A percentile compares a stretch with the other conserved stretches of the same genome.
Evolutionary conservation across 2,329 filamentous ascomycete genomes (phyloP).

Genomic region (Pestalotiopsis sp.): DNA sequence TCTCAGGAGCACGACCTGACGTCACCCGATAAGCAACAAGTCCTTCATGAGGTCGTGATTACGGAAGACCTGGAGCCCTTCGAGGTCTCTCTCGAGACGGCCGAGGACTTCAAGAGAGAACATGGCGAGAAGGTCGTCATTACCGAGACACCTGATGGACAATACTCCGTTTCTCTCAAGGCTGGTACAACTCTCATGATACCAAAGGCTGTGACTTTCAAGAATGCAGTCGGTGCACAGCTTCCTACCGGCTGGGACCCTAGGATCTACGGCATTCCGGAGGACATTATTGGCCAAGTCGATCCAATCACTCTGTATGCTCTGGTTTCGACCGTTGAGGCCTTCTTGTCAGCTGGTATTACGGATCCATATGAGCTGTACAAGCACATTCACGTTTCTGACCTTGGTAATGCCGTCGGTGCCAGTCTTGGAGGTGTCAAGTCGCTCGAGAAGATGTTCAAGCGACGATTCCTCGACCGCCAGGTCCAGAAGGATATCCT

Average conservation of each 20-base stretch:
- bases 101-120: conserved; percentile 31
- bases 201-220: conserved; percentile 31
- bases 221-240: conserved; percentile 34
- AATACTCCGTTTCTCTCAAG: conserved; percentile 27
- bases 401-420: conserved; percentile 38
- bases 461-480: conserved; percentile 31
- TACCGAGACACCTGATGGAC: conserved; percentile 21
- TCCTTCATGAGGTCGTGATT: conserved; percentile 37
- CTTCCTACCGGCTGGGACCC: conserved; percentile 39
- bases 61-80: conserved; percentile 36
- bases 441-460: conserved; percentile 32
- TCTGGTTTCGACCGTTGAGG: conserved; percentile 34
- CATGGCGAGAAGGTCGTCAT: conserved; percentile 36
- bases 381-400: conserved; percentile 37
- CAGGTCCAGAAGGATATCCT: conserved; percentile 36
- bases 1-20: conserved; percentile 23
- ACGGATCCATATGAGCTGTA: conserved; percentile 32
- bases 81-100: conserved; percentile 31
- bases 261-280: conserved; percentile 36
- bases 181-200: conserved; percentile 34
- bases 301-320: conserved; percentile 37
- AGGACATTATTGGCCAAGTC: conserved; percentile 37
- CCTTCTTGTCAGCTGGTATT: conserved; percentile 36
- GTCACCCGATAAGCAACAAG: conserved; percentile 29
- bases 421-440: conserved; percentile 31